Percentiles rank a stretch among this genome's conserved stretches.
Conservation (phyloP, 148 eudicot species). For the Chenopodium suecicum region DNA sequence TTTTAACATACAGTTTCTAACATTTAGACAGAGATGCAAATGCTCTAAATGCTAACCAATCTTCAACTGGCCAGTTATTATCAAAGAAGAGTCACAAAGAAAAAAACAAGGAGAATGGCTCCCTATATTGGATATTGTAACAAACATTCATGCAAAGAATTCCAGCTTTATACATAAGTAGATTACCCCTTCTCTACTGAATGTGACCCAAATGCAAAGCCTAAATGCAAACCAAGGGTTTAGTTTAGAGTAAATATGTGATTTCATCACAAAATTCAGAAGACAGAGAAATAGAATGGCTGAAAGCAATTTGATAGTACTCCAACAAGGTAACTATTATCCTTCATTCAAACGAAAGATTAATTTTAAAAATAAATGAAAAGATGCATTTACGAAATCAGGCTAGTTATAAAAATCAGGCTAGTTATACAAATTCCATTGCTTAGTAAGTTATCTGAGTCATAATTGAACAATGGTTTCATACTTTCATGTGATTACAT, state of each 20-base stretch:
- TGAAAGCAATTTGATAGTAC: background rate
- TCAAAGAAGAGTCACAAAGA: background rate
- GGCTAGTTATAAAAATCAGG: too few species aligned
- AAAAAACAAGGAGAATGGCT: background rate
- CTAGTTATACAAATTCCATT: too few species aligned
- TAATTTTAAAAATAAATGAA: too few species aligned
- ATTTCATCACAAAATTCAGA: background rate
- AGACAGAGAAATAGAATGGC: background rate
- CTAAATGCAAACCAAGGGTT: conserved; percentile 35
- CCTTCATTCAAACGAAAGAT: background rate
- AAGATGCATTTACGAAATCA: too few species aligned
- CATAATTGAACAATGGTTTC: too few species aligned
- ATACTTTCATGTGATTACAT: too few species aligned
- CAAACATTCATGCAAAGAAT: background rate
- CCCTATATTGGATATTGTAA: background rate
- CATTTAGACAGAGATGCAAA: too few species aligned
- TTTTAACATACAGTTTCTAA: too few species aligned
- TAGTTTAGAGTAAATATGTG: background rate
- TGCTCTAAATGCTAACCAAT: background rate
- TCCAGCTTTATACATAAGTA: conserved; percentile 4
- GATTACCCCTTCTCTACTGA: conserved; percentile 58
- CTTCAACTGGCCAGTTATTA: background rate
- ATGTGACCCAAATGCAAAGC: conserved; percentile 77
- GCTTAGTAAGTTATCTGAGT: background rate
- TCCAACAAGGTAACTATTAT: background rate